phyloP scores from a whole-genome alignment of 129 eudicot genomes.

The Chrysanthemum seticuspe region DNA sequence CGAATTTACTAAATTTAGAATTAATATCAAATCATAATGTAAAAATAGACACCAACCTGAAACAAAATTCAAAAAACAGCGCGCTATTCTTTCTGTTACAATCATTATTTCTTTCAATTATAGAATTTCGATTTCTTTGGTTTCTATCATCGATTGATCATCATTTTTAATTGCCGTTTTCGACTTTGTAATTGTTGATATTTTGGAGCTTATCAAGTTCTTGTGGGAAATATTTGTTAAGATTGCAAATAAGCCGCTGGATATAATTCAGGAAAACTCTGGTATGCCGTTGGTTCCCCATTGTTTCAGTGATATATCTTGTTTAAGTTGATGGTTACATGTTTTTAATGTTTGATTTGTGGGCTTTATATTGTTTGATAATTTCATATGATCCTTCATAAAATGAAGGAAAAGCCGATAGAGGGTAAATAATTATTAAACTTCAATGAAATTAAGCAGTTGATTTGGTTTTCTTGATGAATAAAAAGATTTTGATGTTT shows the following conservation, averaged over 20 bases:
- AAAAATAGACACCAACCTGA: constrained; percentile 21
- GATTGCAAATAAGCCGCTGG: constrained; percentile 18
- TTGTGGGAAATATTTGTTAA: neutral
- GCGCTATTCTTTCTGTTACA: constrained; percentile 23
- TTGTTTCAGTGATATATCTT: neutral
- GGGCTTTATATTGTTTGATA: too few relatives aligned
- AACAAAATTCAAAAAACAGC: constrained; percentile 20
- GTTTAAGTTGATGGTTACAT: too few relatives aligned
- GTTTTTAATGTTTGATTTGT: too few relatives aligned
- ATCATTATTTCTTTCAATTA: neutral
- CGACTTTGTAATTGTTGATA: constrained; percentile 13
- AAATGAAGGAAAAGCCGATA: too few relatives aligned
- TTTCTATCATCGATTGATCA: constrained; percentile 11
- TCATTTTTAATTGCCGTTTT: neutral
- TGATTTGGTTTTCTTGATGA: neutral
- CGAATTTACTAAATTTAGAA: constrained; percentile 18
- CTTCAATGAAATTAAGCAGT: too few relatives aligned
- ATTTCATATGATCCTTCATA: too few relatives aligned
- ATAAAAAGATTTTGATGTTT: neutral
- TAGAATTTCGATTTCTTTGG: neutral
- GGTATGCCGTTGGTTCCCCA: constrained; percentile 24
- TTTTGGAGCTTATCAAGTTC: constrained; percentile 17
- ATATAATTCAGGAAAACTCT: constrained; percentile 17
- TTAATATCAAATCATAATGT: constrained; percentile 1
- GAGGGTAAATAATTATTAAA: too few relatives aligned